Base-by-base conservation (phyloP, 768 basidiomycete genomes). In the Tricholomella constricta region DNA sequence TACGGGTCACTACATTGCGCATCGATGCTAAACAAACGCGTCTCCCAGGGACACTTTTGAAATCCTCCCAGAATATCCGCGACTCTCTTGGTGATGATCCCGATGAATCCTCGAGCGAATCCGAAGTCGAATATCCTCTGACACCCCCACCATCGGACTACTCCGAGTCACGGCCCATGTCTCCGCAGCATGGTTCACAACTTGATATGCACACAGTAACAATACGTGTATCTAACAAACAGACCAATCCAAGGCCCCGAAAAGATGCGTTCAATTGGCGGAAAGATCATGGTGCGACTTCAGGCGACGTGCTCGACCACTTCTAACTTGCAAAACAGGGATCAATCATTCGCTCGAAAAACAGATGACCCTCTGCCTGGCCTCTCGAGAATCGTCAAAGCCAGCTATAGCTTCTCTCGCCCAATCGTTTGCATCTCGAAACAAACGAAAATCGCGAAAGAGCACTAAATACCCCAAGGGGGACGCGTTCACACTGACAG, bases 81-180 rank as follows among this genome's bases (percentile, higher is more conserved):
- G 71, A 72, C 29, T 55, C 70, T 41, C 56, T 56, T 26, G 25
- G 45, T 44, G 48, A 56, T 36, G 55, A 48, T 19, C 49, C 53
- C 26, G 58, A 58, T 7, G 60, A 63, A 36, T 53, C 58, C 26
- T 62, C 60, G 14, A 56, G 57, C 14, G 62, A 62, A 43, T 80
- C 82, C 17, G 86, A 88, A 50, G 67, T 80, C 3, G 80, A 84
- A 61, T 90, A 84, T 65, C 90, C 89, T 35, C 72, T 82, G 38
- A 91, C 89, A 0, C 90, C 89, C n/a, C 90, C 89, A 3, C 72
- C 79, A 15, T 91, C 89, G 7, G 89, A 89, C 65, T 78, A 78
- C 61, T 83, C 86, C 22, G 81, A 79, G 22, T 88, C 88, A 10
- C 75, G 84, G 51, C 76, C 84, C 25, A 70, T 83, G 22, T 85